Evolutionary conservation across 2,329 filamentous ascomycete species (phyloP).

Genomic region (Ciborinia camelliae): DNA sequence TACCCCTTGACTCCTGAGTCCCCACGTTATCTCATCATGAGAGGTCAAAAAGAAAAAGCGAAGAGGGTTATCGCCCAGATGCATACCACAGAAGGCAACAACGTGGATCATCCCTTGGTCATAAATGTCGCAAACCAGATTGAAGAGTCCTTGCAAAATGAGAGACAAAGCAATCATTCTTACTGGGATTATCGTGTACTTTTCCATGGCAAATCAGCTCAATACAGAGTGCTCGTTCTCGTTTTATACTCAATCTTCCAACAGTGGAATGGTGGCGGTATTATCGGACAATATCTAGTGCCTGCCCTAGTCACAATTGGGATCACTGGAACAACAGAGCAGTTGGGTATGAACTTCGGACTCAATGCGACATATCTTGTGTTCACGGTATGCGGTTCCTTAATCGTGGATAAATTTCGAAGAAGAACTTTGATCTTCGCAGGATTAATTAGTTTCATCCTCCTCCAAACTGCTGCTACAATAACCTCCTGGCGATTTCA

Average conservation of each 20-base stretch:
- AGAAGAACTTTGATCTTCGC: slow-evolving; percentile 45
- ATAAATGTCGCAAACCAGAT: slow-evolving; percentile 33
- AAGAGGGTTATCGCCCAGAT: slow-evolving; percentile 43
- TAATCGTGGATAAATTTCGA: slow-evolving; percentile 27
- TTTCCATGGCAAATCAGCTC: slow-evolving; percentile 42
- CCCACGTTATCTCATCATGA: slow-evolving; percentile 40
- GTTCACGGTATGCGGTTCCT: slow-evolving; percentile 26
- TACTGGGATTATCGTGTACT: slow-evolving; percentile 48
- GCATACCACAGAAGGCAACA: slow-evolving; percentile 43
- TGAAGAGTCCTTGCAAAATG: slow-evolving; percentile 32
- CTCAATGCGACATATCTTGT: slow-evolving; percentile 26
- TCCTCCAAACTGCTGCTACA: slow-evolving; percentile 45
- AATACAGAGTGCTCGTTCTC: slow-evolving; percentile 45
- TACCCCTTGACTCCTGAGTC: slow-evolving; percentile 38
- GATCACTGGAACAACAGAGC: slow-evolving; percentile 22
- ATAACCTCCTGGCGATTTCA: slow-evolving; percentile 48
- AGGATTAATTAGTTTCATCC: slow-evolving; percentile 43
- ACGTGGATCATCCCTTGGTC: slow-evolving; percentile 25
- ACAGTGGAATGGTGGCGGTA: slow-evolving; percentile 32
- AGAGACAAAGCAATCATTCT: slow-evolving; percentile 33
- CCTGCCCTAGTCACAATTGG: slow-evolving; percentile 29
- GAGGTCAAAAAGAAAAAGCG: slow-evolving; percentile 39
- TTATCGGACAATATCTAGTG: slow-evolving; percentile 31
- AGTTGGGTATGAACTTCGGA: slow-evolving; percentile 30
- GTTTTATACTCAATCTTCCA: slow-evolving; percentile 42